These are phyloP conservation scores for Mycena sanguinolenta DNA, from an alignment of 768 basidiomycete species.

Conservation along the genomic window DNA sequence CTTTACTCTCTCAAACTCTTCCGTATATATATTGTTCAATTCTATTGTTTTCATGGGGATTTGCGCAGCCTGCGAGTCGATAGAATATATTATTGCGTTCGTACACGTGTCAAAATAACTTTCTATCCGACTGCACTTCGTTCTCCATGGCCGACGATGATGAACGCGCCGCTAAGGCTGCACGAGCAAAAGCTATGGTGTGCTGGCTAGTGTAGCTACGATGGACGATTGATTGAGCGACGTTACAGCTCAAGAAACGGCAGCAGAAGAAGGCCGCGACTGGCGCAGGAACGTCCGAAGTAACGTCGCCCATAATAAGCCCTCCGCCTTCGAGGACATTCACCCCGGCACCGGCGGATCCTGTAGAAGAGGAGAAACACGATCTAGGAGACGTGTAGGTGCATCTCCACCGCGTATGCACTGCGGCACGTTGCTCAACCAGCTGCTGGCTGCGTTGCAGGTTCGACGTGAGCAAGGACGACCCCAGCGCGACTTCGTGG, in stretches of 20 bases:
- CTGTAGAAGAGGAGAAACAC: constrained; percentile 59
- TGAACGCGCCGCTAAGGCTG: constrained; percentile 85
- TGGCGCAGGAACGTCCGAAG: constrained; percentile 48
- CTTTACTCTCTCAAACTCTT: constrained; percentile 30
- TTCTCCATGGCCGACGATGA: constrained; percentile 68
- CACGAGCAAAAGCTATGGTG: constrained; percentile 88
- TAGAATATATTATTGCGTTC: neutral
- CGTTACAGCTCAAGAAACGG: constrained; percentile 80
- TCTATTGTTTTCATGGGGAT: constrained; percentile 37
- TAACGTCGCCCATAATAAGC: constrained; percentile 57
- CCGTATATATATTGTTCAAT: constrained; percentile 38
- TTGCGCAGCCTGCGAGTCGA: neutral
- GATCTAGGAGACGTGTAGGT: constrained; percentile 79
- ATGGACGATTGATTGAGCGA: constrained; percentile 22
- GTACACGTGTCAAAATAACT: constrained; percentile 30
- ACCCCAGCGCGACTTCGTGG: constrained; percentile 58
- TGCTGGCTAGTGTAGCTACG: constrained; percentile 38
- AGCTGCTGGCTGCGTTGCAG: constrained; percentile 7
- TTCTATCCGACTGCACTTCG: neutral
- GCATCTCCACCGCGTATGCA: constrained; percentile 39
- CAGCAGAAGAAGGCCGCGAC: constrained; percentile 78
- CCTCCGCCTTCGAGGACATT: constrained; percentile 63
- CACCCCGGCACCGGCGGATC: constrained; percentile 65
- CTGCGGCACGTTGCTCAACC: constrained; percentile 20
- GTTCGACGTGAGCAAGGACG: constrained; percentile 59